A percentile compares a stretch with the other conserved stretches of the same genome.
These are phyloP conservation scores for Galerina marginata DNA, from an alignment of 768 basidiomycete species.

Conservation along the genomic window DNA sequence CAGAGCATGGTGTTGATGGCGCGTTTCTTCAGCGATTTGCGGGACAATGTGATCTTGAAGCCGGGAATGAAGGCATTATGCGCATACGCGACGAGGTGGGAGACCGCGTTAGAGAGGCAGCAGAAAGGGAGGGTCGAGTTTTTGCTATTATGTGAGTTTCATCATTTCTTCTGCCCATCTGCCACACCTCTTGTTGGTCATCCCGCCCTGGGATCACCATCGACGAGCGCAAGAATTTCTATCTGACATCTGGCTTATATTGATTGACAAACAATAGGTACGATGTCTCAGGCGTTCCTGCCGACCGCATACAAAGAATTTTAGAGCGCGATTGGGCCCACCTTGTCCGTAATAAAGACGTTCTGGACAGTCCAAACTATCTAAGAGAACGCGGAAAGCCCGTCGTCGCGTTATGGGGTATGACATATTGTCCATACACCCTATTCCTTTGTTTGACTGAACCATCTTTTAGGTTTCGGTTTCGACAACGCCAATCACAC, in stretches of 20 bases:
- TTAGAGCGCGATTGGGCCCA: constrained; percentile 78
- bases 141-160: constrained; percentile 80
- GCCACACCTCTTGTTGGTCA: background rate
- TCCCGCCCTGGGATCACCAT: background rate
- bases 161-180: background rate
- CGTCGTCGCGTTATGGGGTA: constrained; percentile 79
- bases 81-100: constrained; percentile 76
- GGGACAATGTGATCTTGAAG: constrained; percentile 65
- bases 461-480: constrained; percentile 61
- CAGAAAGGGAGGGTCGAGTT: constrained; percentile 80
- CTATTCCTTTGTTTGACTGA: constrained; percentile 1
- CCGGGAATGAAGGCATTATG: constrained; percentile 60
- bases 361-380: constrained; percentile 77
- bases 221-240: background rate
- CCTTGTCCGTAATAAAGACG: constrained; percentile 61
- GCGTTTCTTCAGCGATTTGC: constrained; percentile 83
- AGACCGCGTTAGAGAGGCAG: constrained; percentile 72
- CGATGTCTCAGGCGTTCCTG: constrained; percentile 79
- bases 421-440: constrained; percentile 5
- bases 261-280: constrained; percentile 55
- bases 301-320: constrained; percentile 68
- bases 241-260: background rate
- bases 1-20: constrained; percentile 78
- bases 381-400: constrained; percentile 71
- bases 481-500: constrained; percentile 66